A percentile compares a stretch with the other conserved stretches of the same genome.
Conservation (phyloP, 164 flowering plant genomes). For the Brasenia schreberi region DNA sequence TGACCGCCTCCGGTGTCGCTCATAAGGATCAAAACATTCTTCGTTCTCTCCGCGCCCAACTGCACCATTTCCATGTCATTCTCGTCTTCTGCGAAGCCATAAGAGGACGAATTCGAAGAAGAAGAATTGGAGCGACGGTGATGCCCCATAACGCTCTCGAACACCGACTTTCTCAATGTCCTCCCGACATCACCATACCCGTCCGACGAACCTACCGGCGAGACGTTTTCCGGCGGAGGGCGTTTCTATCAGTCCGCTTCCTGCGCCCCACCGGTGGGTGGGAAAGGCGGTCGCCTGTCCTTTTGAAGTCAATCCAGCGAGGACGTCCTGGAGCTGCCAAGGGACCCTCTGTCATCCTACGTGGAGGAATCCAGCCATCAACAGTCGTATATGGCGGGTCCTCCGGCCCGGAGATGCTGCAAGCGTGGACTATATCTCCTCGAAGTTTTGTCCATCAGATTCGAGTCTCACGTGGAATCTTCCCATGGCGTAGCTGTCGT, state of each 20-base stretch:
- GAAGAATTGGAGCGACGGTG: not conserved
- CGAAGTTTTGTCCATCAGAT: not conserved
- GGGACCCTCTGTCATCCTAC: not conserved
- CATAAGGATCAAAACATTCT: slow-evolving; percentile 86
- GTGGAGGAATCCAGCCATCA: not conserved
- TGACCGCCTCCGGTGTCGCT: slow-evolving; percentile 99
- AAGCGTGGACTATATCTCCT: not conserved
- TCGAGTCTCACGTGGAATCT: not conserved
- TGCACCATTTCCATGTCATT: slow-evolving; percentile 57
- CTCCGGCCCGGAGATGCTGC: not conserved
- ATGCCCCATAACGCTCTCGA: slow-evolving; percentile 7
- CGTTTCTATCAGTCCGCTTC: not conserved
- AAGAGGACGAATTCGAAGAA: not conserved
- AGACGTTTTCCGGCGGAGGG: not conserved
- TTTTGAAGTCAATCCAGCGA: not conserved
- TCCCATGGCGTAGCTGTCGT: not conserved
- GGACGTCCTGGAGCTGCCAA: not conserved
- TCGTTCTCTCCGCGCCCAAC: slow-evolving; percentile 83
- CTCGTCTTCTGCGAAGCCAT: slow-evolving; percentile 15
- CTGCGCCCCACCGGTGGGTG: not conserved
- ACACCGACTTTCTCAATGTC: slow-evolving; percentile 8
- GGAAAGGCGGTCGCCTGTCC: not conserved
- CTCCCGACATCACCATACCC: slow-evolving; percentile 37
- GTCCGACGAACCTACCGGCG: slow-evolving; percentile 4
- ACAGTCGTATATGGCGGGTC: no score